A percentile compares a stretch with the other conserved stretches of the same genome.
Evolutionary conservation across 805 yeast genomes (phyloP).

Genomic region (Suhomyces pyralidae): DNA sequence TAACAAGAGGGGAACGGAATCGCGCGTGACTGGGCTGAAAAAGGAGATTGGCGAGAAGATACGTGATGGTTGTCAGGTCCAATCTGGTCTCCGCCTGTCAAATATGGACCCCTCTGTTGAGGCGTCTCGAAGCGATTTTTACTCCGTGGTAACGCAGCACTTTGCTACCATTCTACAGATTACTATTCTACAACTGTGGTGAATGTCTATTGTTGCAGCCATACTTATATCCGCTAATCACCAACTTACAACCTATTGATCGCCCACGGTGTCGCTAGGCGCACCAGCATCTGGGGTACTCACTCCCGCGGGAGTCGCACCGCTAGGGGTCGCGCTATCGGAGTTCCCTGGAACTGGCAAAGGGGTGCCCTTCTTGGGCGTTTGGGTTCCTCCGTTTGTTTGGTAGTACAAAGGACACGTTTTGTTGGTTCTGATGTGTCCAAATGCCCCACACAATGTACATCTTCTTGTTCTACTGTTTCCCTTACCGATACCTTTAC

Average conservation of each 20-base stretch:
- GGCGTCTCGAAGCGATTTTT: neutral
- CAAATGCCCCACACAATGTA: constrained; percentile 92
- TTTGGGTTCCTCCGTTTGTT: constrained; percentile 26
- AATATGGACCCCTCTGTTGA: neutral
- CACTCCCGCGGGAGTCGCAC: neutral
- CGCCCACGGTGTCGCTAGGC: neutral
- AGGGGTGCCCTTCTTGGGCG: neutral
- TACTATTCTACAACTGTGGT: neutral
- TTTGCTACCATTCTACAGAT: neutral
- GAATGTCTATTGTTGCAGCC: neutral
- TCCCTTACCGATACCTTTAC: constrained; percentile 72
- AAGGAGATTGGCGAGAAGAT: neutral
- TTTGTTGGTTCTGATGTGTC: constrained; percentile 90
- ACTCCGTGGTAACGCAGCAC: neutral
- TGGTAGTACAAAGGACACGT: constrained; percentile 76
- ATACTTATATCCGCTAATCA: neutral
- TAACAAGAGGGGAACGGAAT: neutral
- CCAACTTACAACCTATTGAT: neutral
- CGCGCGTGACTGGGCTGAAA: neutral
- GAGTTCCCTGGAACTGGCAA: neutral
- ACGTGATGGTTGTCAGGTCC: neutral
- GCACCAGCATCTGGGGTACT: neutral
- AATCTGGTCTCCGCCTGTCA: neutral
- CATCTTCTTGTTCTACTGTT: constrained; percentile 78
- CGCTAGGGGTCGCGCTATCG: neutral